A percentile compares a stretch with the other conserved stretches of the same genome.
Evolutionary conservation across 805 yeast species (phyloP).

Genomic region (Candida ipomoeae): DNA sequence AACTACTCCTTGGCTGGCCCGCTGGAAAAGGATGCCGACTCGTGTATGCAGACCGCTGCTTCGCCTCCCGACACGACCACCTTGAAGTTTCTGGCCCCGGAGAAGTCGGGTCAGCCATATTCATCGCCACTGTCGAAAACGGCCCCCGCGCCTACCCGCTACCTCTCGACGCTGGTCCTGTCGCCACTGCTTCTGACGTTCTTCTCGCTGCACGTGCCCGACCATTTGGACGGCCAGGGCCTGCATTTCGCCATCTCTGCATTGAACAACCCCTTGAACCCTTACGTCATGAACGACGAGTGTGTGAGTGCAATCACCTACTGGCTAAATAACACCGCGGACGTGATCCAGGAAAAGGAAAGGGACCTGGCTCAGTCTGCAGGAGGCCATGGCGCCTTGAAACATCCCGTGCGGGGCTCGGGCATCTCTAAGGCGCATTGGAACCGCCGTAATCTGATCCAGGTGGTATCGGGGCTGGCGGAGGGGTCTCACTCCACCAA

Average conservation of each 20-base stretch:
- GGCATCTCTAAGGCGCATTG: slow-evolving; percentile 20
- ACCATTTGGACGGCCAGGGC: slow-evolving; percentile 1
- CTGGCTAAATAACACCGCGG: slow-evolving; percentile 25
- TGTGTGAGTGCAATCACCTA: slow-evolving; percentile 36
- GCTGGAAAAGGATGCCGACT: background rate
- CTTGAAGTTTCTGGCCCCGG: background rate
- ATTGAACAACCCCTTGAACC: slow-evolving; percentile 10
- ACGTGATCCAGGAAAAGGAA: slow-evolving; percentile 16
- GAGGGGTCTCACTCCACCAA: slow-evolving; percentile 1
- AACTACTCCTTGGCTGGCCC: background rate
- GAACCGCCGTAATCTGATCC: slow-evolving; percentile 16
- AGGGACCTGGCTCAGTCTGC: slow-evolving; percentile 1
- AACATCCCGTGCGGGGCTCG: slow-evolving; percentile 28
- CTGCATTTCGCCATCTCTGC: slow-evolving; percentile 1
- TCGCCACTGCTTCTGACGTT: slow-evolving; percentile 15
- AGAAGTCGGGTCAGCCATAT: background rate
- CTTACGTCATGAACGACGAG: slow-evolving; percentile 34
- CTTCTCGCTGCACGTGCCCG: slow-evolving; percentile 8
- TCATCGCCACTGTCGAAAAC: background rate
- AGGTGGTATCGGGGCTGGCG: slow-evolving; percentile 7
- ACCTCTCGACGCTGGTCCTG: slow-evolving; percentile 14
- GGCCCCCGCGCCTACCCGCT: slow-evolving; percentile 6
- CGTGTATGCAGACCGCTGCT: background rate
- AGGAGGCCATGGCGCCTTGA: background rate
- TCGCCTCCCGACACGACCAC: background rate